Base-by-base conservation (phyloP, 331 rosid genomes). In the Prunus yedoensis region DNA sequence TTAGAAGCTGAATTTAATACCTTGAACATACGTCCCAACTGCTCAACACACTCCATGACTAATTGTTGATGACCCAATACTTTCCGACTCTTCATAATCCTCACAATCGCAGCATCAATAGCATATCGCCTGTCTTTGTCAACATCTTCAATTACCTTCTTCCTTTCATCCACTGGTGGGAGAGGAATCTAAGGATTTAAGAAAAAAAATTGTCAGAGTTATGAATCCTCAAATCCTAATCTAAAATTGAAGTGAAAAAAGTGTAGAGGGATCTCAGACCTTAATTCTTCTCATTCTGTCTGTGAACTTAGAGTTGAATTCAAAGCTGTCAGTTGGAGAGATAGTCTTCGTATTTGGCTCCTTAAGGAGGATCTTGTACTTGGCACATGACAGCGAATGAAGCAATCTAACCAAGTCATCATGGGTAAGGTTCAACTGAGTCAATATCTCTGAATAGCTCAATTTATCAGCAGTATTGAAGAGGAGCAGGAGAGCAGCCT, bases 121-220 rank as follows among this genome's bases (percentile, higher is more conserved):
- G 98, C 98, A 70, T 93, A 90, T 41, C 95, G 84, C 81, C 98
- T 73, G 76, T 93, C 98, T 78, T 90, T 89, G 88, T 91, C 95
- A 57, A 93, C 98, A 56, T 90, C 96, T 79, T 91, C 96, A 62
- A 89, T 81, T 21, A 91, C 89, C 76, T 84, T 91, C 88, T 80
- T 93, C 82, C 93, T 93, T 66, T 93, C 98, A 66, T 90, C 98
- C 32, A 87, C 83, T 0, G 95, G 91, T 6, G 98, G 96, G 10
- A 93, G 96, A 45, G 96, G 96, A 52, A 93, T 87, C 97, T 93
- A 47, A 21, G 67, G 38, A 68, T 38, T 35, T 35, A 35, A 35
- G 5, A 35, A 35, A 76, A 71, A 18, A 68, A 69, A 18, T 54
- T 28, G 8, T 13, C 60, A 25, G 38, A 28, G 3, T 65, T 61